A percentile compares a stretch with the other conserved stretches of the same genome.
These are phyloP conservation scores for Pythium biforme DNA, from an alignment of 352 stramenopile species.

Conservation along the genomic window DNA sequence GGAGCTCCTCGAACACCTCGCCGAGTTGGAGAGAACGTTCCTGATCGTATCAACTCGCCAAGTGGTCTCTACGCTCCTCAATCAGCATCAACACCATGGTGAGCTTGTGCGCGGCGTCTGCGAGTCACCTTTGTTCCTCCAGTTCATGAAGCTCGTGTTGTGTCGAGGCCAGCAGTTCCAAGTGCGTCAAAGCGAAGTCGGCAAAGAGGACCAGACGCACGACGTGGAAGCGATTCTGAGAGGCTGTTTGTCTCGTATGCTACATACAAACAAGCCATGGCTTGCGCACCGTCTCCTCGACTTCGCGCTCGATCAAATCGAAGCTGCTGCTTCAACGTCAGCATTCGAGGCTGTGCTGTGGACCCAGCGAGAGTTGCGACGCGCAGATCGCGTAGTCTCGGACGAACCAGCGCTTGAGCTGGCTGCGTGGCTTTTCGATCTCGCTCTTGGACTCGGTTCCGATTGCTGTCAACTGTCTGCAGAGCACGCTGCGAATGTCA, in stretches of 20 bases:
- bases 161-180: slow-evolving; percentile 52
- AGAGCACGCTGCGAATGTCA: neutral
- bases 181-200: neutral
- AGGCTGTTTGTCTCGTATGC: neutral
- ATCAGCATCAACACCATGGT: neutral
- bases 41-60: slow-evolving; percentile 15
- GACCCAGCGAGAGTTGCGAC: slow-evolving; percentile 66
- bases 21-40: slow-evolving; percentile 14
- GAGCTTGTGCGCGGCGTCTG: neutral
- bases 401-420: slow-evolving; percentile 80
- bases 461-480: neutral
- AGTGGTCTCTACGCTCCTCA: slow-evolving; percentile 16
- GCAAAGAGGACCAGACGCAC: neutral
- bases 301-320: slow-evolving; percentile 59
- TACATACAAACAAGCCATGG: neutral
- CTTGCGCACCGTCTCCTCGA: slow-evolving; percentile 32
- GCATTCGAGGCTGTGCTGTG: slow-evolving; percentile 68
- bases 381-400: slow-evolving; percentile 43
- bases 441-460: slow-evolving; percentile 1
- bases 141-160: slow-evolving; percentile 49
- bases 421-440: slow-evolving; percentile 27
- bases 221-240: neutral
- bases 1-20: slow-evolving; percentile 17
- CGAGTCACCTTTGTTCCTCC: slow-evolving; percentile 29
- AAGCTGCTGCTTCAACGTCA: slow-evolving; percentile 45